Evolutionary conservation across 2,329 filamentous ascomycete species (phyloP), one percentile per base, ranked within the genome.

Genomic region (Apiospora kogelbergensis): DNA sequence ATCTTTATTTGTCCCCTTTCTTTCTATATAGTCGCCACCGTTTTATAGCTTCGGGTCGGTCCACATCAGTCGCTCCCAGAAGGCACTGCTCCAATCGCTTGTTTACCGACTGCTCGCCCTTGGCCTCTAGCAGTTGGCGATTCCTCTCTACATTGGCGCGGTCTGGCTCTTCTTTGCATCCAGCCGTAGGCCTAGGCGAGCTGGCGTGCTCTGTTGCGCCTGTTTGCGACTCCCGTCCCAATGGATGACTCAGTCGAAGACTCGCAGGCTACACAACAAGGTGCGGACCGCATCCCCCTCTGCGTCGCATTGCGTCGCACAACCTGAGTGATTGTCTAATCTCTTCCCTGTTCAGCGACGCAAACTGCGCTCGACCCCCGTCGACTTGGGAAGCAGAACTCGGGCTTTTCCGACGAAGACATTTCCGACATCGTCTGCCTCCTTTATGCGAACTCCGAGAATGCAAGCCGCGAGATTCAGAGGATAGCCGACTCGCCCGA

Each of bases 371-470:
- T 94, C 72, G 94, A 98, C 78, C 93, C 94, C 48, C 89, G 94
- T 71, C 90, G 94, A 68, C 79, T 93, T 71, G 94, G 94, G 68
- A 86, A 91, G 78, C 92, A 93, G 80, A 93, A 93, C 78, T 96
- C 93, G 48, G 93, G 93, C 68, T 90, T 98, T 71, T 91, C 88
- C 67, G 91, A 95, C 73, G 88, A 93, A 72, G 95, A 97, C 78
- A 88, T 96, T 65, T 89, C 93, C 71, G 95, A 98, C 80, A 93
- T 98, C 74, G 89, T 97, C 72, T 97, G 94, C 81, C 90, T 98
- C 69, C 86, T 98, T 37, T 90, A 97, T 74, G 95, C 95, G 13
- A 89, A 89, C 72, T 93, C 94, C 2, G 84, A 89, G 46, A 87
- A 88, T 26, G 93, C 95, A 24, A 90, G 91, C 72, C 84, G 85